These are phyloP conservation scores for Fusarium caatingaense DNA, from an alignment of 2,329 filamentous ascomycete genomes.

Conservation along the genomic window DNA sequence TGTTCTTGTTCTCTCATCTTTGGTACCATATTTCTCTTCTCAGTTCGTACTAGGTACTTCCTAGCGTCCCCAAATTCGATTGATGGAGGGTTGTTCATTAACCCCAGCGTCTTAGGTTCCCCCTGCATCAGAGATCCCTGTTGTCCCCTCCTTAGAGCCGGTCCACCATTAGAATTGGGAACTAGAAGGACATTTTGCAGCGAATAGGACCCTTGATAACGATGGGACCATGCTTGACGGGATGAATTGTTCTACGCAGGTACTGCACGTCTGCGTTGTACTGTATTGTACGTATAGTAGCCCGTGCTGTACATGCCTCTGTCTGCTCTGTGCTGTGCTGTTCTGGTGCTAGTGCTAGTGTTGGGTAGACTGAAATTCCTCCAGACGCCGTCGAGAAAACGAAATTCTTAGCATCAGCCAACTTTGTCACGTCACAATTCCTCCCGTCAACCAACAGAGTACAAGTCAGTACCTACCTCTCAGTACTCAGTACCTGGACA, in stretches of 20 bases:
- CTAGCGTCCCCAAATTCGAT: conserved; percentile 22
- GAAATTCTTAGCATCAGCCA: conserved; percentile 35
- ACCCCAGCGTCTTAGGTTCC: conserved; percentile 29
- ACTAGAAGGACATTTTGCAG: conserved; percentile 4
- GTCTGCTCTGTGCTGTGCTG: neutral
- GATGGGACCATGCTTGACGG: conserved; percentile 22
- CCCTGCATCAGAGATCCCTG: conserved; percentile 44
- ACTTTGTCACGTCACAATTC: conserved; percentile 47
- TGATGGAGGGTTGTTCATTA: conserved; percentile 22
- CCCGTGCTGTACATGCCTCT: neutral
- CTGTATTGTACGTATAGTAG: neutral
- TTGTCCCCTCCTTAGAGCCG: conserved; percentile 29
- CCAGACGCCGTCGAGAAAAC: conserved; percentile 33
- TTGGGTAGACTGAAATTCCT: conserved; percentile 35
- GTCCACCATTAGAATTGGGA: conserved; percentile 18
- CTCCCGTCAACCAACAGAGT: conserved; percentile 9
- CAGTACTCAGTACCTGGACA: neutral
- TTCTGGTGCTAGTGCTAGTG: neutral
- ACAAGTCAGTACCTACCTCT: conserved; percentile 3
- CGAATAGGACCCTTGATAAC: conserved; percentile 19
- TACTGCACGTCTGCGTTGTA: conserved; percentile 13
- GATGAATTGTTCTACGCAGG: conserved; percentile 28
- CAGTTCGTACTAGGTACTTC: conserved; percentile 21
- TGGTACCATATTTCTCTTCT: neutral
- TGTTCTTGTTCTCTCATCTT: conserved; percentile 17